A percentile compares a stretch with the other conserved stretches of the same genome.
phyloP scores from a whole-genome alignment of 768 basidiomycete genomes.

The Podaxis mareebaensis region DNA sequence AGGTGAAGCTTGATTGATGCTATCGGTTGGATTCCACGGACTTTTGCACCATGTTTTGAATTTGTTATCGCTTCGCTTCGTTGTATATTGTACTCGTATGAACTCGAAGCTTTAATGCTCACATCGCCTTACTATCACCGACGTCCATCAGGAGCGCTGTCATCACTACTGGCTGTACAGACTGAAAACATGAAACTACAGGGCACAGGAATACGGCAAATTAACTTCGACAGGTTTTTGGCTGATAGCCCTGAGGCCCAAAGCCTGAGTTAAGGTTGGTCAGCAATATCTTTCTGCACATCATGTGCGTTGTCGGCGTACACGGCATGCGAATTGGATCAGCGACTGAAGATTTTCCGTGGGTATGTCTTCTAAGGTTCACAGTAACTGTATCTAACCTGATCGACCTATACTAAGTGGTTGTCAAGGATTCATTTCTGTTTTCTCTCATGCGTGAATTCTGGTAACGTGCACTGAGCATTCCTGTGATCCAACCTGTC shows the following conservation, averaged over 20 bases:
- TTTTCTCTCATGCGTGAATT: not conserved
- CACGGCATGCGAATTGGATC: no score
- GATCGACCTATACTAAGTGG: slow-evolving; percentile 6
- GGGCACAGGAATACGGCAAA: not conserved
- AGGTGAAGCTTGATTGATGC: not conserved
- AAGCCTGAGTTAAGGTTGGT: no score
- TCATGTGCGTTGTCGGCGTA: no score
- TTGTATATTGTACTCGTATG: not conserved
- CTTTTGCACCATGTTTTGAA: not conserved
- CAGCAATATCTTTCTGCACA: no score
- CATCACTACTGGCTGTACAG: not conserved
- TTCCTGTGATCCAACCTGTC: not conserved
- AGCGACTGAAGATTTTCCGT: not conserved
- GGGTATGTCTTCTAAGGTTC: slow-evolving; percentile 8
- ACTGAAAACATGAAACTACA: not conserved
- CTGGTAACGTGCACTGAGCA: not conserved
- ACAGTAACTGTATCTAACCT: slow-evolving; percentile 3
- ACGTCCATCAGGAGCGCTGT: not conserved
- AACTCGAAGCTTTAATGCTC: no score
- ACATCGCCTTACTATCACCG: no score
- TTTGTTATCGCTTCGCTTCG: not conserved
- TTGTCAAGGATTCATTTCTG: slow-evolving; percentile 17
- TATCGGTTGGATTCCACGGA: not conserved
- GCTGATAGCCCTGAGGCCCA: no score
- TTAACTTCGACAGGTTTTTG: no score